A percentile compares a stretch with the other conserved stretches of the same genome.
These are phyloP conservation scores for Aciculosporium take DNA, from an alignment of 2,329 filamentous ascomycete species.

Conservation along the genomic window DNA sequence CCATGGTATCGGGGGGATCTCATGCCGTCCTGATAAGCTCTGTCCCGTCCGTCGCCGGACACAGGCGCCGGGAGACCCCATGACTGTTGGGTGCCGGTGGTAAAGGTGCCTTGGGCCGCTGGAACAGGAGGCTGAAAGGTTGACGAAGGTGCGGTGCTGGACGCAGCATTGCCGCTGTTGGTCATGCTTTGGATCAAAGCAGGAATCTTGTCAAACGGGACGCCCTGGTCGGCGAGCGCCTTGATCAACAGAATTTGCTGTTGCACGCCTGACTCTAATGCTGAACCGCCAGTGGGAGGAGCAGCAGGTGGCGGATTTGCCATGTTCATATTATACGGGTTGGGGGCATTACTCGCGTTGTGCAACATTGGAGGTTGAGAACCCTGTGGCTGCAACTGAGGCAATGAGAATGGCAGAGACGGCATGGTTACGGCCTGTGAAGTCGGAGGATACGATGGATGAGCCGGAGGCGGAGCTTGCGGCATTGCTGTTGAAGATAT, in stretches of 20 bases:
- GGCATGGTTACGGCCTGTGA: slow-evolving; percentile 46
- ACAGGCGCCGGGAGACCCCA: slow-evolving; percentile 18
- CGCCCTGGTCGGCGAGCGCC: slow-evolving; percentile 58
- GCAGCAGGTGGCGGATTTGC: slow-evolving; percentile 20
- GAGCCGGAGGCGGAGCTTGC: slow-evolving; percentile 15
- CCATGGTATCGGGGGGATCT: slow-evolving; percentile 47
- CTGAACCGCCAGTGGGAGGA: slow-evolving; percentile 20
- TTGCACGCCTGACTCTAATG: slow-evolving; percentile 42
- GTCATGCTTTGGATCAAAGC: slow-evolving; percentile 40
- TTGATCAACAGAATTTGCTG: slow-evolving; percentile 64
- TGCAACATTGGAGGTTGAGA: slow-evolving; percentile 17
- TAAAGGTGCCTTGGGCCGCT: slow-evolving; percentile 29
- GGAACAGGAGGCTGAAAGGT: slow-evolving; percentile 24
- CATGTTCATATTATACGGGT: slow-evolving; percentile 17
- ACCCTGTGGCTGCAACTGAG: slow-evolving; percentile 22
- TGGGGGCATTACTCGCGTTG: slow-evolving; percentile 12
- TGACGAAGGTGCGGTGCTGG: slow-evolving; percentile 20
- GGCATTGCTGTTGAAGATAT: slow-evolving; percentile 16
- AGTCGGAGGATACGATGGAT: slow-evolving; percentile 25
- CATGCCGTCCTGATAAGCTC: slow-evolving; percentile 39
- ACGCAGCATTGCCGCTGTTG: slow-evolving; percentile 19
- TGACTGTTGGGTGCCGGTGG: slow-evolving; percentile 17
- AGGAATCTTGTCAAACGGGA: slow-evolving; percentile 65
- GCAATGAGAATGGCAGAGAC: slow-evolving; percentile 28
- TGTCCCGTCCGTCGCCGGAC: slow-evolving; percentile 39